Base-by-base conservation (phyloP, 202 grass and related monocot genomes). In the Dendrocalamus latiflorus region DNA sequence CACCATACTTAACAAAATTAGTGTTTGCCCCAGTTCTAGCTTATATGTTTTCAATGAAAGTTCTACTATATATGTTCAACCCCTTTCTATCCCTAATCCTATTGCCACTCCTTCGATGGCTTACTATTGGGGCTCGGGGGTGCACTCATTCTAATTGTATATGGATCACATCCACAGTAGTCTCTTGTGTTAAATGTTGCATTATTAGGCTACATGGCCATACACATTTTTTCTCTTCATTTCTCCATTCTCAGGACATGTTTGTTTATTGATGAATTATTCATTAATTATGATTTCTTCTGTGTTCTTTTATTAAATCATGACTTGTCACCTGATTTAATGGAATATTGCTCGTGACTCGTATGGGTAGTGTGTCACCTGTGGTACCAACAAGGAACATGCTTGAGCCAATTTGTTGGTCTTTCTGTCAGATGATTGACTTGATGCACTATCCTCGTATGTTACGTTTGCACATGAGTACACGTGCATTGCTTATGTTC, bases 391-490 rank as follows among this genome's bases (percentile, higher is more conserved):
- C 7, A 65, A 56, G 8, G 45, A 16, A 9, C 66, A 65, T 47
- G 68, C n/a, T 78, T 37, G 39, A 56, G 47, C 22, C 58, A 34
- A 60, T 30, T 45, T 21, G 42, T n/a, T 15, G 65, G 30, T 38
- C 33, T 74, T 1, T 51, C 59, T 59, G 26, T 57, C 16, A 73
- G 67, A 72, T 79, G 28, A 84, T 20, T 39, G 28, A 64, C 4
- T 77, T 36, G 22, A 71, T 82, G 55, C n/a, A 50, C 63, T 55
- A 62, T 70, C 44, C 56, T 36, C 21, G 3, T 33, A 20, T 47
- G 57, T 68, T 51, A 58, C 30, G 13, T 83, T 68, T 72, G 39
- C 68, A 68, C 82, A 70, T 62, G 83, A 45, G 8, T 57, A 28
- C 26, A 45, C 65, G 26, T 56, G 74, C 67, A 16, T 34, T 51